Conservation (phyloP, 2,329 filamentous ascomycete genomes). For the Colletotrichum sojae region DNA sequence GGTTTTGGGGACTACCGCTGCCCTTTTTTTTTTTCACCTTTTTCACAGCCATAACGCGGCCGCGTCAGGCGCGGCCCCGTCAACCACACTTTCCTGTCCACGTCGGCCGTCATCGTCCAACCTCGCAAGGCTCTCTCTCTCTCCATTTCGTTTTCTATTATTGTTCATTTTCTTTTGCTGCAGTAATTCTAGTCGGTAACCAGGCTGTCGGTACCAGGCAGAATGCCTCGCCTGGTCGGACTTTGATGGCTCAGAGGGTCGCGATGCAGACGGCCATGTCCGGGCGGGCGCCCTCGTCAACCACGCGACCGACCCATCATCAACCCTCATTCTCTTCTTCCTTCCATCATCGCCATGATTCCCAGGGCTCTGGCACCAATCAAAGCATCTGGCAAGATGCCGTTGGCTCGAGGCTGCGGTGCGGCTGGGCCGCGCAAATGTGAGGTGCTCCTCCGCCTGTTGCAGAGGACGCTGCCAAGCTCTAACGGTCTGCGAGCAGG, state of each 20-base stretch:
- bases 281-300: background rate
- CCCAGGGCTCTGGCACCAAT: slow-evolving; percentile 4
- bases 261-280: background rate
- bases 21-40: background rate
- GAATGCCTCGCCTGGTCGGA: slow-evolving; percentile 23
- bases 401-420: slow-evolving; percentile 20
- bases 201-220: background rate
- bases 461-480: slow-evolving; percentile 18
- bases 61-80: slow-evolving; percentile 19
- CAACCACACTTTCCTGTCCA: slow-evolving; percentile 6
- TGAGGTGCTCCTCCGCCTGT: background rate
- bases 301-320: background rate
- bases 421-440: slow-evolving; percentile 13
- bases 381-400: background rate
- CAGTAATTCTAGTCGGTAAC: background rate
- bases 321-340: background rate
- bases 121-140: slow-evolving; percentile 35
- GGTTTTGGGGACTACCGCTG: background rate
- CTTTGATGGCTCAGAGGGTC: slow-evolving; percentile 18
- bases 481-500: slow-evolving; percentile 10
- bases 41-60: slow-evolving; percentile 33
- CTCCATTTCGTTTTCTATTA: background rate
- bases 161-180: background rate
- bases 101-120: slow-evolving; percentile 26
- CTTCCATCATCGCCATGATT: slow-evolving; percentile 3